A percentile compares a stretch with the other conserved stretches of the same genome.
These are phyloP conservation scores for Vicia villosa DNA, from an alignment of 306 rosid species.

Conservation along the genomic window DNA sequence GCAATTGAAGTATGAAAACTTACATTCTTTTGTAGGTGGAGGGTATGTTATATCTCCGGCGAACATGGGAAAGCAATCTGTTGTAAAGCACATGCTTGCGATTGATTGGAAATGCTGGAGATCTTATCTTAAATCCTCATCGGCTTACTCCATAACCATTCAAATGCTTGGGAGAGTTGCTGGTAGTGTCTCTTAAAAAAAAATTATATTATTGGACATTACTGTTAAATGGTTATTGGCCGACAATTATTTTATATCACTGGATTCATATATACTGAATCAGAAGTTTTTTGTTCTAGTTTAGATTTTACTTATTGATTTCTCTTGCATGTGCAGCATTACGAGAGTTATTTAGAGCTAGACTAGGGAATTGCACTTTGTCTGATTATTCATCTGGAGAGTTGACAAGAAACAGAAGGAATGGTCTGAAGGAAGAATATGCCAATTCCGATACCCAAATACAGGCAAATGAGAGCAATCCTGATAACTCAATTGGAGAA, in stretches of 20 bases:
- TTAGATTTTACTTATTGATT: constrained; percentile 30
- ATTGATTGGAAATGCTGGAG: constrained; percentile 98
- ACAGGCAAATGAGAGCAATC: constrained; percentile 43
- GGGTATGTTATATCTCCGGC: constrained; percentile 86
- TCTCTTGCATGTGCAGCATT: constrained; percentile 62
- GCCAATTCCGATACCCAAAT: constrained; percentile 45
- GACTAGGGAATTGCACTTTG: constrained; percentile 54
- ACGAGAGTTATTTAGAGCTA: constrained; percentile 72
- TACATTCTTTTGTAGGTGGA: constrained; percentile 69
- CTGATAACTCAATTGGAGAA: constrained; percentile 43
- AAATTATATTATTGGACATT: constrained; percentile 6
- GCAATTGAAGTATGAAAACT: constrained; percentile 40
- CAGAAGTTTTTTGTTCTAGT: constrained; percentile 22
- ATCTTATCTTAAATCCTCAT: constrained; percentile 71
- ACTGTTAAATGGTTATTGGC: constrained; percentile 3
- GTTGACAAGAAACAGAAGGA: constrained; percentile 42
- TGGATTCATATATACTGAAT: constrained; percentile 11
- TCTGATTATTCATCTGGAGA: constrained; percentile 61
- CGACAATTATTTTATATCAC: constrained; percentile 21
- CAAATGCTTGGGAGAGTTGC: constrained; percentile 94
- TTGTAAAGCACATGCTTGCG: constrained; percentile 97
- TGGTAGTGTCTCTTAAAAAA: constrained; percentile 43
- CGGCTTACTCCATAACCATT: constrained; percentile 77
- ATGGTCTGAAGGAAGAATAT: constrained; percentile 48
- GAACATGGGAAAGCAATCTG: constrained; percentile 78